Evolutionary conservation across 257 asterid species (phyloP).

Genomic region (Nicotiana undulata): DNA sequence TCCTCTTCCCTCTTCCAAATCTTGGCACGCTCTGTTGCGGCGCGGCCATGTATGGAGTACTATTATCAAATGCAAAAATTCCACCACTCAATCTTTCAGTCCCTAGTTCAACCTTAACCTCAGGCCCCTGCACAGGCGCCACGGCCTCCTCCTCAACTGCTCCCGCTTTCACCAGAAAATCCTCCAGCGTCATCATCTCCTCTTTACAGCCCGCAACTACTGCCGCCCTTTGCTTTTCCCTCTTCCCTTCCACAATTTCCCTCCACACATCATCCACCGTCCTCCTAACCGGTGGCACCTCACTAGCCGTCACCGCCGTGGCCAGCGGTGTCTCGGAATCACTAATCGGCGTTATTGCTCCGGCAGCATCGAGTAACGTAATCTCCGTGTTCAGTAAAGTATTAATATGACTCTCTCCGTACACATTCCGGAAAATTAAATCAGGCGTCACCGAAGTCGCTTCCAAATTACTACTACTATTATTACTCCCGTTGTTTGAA

Average conservation of each 20-base stretch:
- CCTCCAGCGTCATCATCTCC: slow-evolving; percentile 85
- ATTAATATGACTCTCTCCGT: slow-evolving; percentile 18
- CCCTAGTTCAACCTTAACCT: slow-evolving; percentile 24
- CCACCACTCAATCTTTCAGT: slow-evolving; percentile 28
- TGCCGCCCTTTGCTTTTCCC: slow-evolving; percentile 16
- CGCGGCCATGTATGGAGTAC: slow-evolving; percentile 12
- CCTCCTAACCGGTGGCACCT: slow-evolving; percentile 16
- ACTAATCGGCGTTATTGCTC: slow-evolving; percentile 39
- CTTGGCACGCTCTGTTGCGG: slow-evolving; percentile 21
- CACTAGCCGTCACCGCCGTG: slow-evolving; percentile 22
- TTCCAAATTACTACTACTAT: slow-evolving; percentile 8
- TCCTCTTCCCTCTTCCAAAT: slow-evolving; percentile 41
- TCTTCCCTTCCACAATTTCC: slow-evolving; percentile 83
- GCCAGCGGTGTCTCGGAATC: slow-evolving; percentile 28
- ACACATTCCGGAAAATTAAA: slow-evolving; percentile 15
- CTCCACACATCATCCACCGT: slow-evolving; percentile 96
- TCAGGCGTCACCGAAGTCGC: slow-evolving; percentile 15
- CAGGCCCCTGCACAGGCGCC: slow-evolving; percentile 3
- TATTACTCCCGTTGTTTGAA: neutral
- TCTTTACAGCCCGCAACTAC: slow-evolving; percentile 26
- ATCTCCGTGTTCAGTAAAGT: slow-evolving; percentile 43
- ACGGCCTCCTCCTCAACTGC: slow-evolving; percentile 45
- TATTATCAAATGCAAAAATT: slow-evolving; percentile 23
- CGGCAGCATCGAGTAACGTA: slow-evolving; percentile 34
- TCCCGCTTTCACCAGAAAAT: slow-evolving; percentile 67